A percentile compares a stretch with the other conserved stretches of the same genome.
Evolutionary conservation across 2,329 filamentous ascomycete genomes (phyloP).

Genomic region (Sarocladium brachiariae): DNA sequence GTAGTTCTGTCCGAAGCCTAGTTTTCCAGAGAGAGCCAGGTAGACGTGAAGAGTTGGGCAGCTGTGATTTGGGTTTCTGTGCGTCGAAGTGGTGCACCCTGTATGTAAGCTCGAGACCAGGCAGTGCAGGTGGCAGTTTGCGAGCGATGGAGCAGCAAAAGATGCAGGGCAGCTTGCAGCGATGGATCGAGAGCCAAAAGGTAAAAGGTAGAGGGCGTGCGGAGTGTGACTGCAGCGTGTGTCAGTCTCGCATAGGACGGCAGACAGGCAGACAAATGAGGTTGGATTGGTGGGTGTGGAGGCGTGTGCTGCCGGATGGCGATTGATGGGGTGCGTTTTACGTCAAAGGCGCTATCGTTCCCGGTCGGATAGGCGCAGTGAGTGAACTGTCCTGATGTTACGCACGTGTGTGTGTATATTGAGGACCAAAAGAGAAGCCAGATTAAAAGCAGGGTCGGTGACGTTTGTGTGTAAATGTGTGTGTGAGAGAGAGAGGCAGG

Average conservation of each 20-base stretch:
- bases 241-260: background rate
- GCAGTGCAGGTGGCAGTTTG: slow-evolving; percentile 5
- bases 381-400: too few species aligned
- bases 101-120: slow-evolving; percentile 7
- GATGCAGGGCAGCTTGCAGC: background rate
- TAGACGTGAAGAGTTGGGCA: slow-evolving; percentile 1
- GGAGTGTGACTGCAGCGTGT: background rate
- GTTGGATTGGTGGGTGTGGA: background rate
- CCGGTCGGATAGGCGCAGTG: background rate
- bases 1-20: too few species aligned
- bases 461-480: background rate
- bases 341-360: slow-evolving; percentile 9
- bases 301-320: background rate
- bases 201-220: background rate
- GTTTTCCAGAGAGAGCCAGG: too few species aligned
- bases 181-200: background rate
- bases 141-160: background rate
- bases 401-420: too few species aligned
- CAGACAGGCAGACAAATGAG: slow-evolving; percentile 5
- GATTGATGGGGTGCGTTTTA: background rate
- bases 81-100: background rate
- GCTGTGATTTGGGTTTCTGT: background rate
- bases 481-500: background rate
- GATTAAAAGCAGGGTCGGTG: background rate
- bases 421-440: background rate